Evolutionary conservation across 2,329 filamentous ascomycete species (phyloP).

Genomic region (Alternaria sp.): DNA sequence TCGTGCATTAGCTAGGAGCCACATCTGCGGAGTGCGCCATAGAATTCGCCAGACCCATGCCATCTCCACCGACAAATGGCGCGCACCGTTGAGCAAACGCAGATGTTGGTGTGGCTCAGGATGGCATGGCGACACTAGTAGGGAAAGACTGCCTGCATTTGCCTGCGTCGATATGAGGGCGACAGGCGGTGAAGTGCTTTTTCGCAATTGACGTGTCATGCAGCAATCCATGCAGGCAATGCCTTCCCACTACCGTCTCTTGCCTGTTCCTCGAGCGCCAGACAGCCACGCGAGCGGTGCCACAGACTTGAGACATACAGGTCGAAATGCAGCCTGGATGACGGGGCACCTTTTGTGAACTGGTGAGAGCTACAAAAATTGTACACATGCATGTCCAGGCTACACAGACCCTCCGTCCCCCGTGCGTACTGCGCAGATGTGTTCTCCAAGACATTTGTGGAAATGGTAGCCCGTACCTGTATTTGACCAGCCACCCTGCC

Average conservation of each 20-base stretch:
- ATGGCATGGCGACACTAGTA: slow-evolving; percentile 3
- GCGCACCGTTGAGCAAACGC: slow-evolving; percentile 9
- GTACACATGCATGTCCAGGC: neutral
- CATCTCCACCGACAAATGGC: slow-evolving; percentile 13
- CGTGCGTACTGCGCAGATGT: neutral
- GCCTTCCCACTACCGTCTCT: slow-evolving; percentile 9
- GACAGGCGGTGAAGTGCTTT: slow-evolving; percentile 12
- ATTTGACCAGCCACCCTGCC: slow-evolving; percentile 42
- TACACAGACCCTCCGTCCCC: neutral
- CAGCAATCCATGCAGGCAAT: slow-evolving; percentile 14
- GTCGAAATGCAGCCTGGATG: neutral
- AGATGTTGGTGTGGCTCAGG: slow-evolving; percentile 5
- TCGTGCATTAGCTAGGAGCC: slow-evolving; percentile 36
- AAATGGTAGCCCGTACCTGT: slow-evolving; percentile 44
- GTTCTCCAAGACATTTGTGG: neutral
- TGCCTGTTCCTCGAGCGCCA: slow-evolving; percentile 7
- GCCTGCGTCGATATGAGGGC: slow-evolving; percentile 1
- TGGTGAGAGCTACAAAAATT: neutral
- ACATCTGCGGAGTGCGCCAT: slow-evolving; percentile 33
- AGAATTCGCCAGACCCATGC: slow-evolving; percentile 25
- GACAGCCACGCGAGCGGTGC: slow-evolving; percentile 24
- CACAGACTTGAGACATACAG: slow-evolving; percentile 20
- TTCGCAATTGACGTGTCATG: slow-evolving; percentile 24
- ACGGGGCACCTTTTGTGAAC: neutral
- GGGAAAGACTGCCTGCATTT: slow-evolving; percentile 4